phyloP scores from a whole-genome alignment of 306 rosid species.

The Malus sieversii region DNA sequence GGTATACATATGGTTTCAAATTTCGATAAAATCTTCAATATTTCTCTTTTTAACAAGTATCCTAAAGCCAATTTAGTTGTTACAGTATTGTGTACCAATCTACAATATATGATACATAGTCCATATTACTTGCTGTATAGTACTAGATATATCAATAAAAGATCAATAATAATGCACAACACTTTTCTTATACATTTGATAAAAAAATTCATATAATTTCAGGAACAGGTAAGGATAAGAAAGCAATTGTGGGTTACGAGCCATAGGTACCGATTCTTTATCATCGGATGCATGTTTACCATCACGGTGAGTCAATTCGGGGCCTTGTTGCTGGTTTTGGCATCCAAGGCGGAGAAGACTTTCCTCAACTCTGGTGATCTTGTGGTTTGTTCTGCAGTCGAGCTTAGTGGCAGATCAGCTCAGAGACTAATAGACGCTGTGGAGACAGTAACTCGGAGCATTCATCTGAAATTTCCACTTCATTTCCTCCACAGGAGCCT shows the following conservation, averaged over 20 bases:
- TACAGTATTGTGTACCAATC: background rate
- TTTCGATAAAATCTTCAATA: background rate
- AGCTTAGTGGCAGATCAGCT: constrained; percentile 37
- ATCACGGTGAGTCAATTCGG: constrained; percentile 62
- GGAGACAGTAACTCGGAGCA: constrained; percentile 39
- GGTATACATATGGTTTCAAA: background rate
- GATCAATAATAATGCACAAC: background rate
- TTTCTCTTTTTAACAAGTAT: too few species aligned
- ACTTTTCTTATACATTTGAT: background rate
- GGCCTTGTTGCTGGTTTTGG: constrained; percentile 51
- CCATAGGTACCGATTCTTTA: constrained; percentile 72
- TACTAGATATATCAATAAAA: too few species aligned
- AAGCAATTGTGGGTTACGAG: constrained; percentile 67
- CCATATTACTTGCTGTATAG: background rate
- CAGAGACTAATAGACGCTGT: background rate
- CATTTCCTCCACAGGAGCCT: constrained; percentile 43
- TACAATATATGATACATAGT: too few species aligned
- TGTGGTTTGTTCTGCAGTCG: constrained; percentile 78
- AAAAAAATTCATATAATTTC: background rate
- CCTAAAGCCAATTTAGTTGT: too few species aligned
- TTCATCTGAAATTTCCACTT: constrained; percentile 25
- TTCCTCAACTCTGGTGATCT: constrained; percentile 90
- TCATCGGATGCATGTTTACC: constrained; percentile 45
- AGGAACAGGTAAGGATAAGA: constrained; percentile 63
- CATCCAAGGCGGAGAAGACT: constrained; percentile 49